Evolutionary conservation across 2,329 filamentous ascomycete genomes (phyloP).

Genomic region (Penicillium sp.): DNA sequence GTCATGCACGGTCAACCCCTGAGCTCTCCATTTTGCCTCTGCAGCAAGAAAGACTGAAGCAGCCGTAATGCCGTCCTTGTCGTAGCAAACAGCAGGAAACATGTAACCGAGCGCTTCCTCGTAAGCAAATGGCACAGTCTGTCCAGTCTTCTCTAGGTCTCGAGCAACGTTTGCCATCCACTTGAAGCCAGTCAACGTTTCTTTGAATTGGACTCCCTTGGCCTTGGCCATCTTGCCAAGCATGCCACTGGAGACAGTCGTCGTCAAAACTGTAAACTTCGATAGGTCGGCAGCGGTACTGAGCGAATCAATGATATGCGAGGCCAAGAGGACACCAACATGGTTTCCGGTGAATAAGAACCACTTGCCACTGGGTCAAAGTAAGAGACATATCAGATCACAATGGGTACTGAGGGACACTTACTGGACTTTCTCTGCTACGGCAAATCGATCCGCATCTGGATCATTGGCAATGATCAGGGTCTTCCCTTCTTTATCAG

Average conservation of each 20-base stretch:
- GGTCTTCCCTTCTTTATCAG: slow-evolving; percentile 45
- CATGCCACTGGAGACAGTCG: slow-evolving; percentile 61
- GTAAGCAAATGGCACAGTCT: slow-evolving; percentile 54
- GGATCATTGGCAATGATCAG: slow-evolving; percentile 61
- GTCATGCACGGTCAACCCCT: slow-evolving; percentile 52
- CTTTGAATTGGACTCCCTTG: slow-evolving; percentile 54
- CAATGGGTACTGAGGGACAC: not conserved
- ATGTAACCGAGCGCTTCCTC: slow-evolving; percentile 65
- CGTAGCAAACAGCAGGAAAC: slow-evolving; percentile 57
- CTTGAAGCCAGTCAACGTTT: slow-evolving; percentile 63
- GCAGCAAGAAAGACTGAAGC: slow-evolving; percentile 56
- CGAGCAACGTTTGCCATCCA: slow-evolving; percentile 60
- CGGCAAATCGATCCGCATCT: slow-evolving; percentile 60
- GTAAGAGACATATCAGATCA: slow-evolving; percentile 5
- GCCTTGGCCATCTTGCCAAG: slow-evolving; percentile 52
- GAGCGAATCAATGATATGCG: slow-evolving; percentile 50
- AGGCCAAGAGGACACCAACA: slow-evolving; percentile 56
- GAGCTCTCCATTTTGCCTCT: slow-evolving; percentile 46
- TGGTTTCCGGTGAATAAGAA: slow-evolving; percentile 62
- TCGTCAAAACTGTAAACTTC: slow-evolving; percentile 55
- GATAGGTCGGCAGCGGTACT: slow-evolving; percentile 31
- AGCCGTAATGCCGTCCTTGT: slow-evolving; percentile 61
- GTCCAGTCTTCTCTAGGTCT: slow-evolving; percentile 47
- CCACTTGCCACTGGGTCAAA: slow-evolving; percentile 46
- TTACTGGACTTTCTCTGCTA: slow-evolving; percentile 52